phyloP scores from a whole-genome alignment of 2,329 filamentous ascomycete species.

The Aspergillus hortae region DNA sequence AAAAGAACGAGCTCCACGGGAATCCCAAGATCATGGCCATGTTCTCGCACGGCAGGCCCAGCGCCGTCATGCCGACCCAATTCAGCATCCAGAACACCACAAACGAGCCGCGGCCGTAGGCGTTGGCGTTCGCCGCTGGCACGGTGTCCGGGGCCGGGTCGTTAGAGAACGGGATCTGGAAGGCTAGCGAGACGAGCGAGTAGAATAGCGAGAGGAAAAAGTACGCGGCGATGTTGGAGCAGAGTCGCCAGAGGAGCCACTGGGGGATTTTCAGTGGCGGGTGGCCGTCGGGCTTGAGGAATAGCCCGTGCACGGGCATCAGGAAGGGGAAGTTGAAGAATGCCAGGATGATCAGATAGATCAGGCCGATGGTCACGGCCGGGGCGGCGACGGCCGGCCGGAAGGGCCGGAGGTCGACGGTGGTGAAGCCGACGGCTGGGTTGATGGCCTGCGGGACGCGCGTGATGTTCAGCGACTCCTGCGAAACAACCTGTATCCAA shows the following conservation, averaged over 20 bases:
- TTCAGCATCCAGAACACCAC: slow-evolving; percentile 63
- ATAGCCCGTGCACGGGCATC: slow-evolving; percentile 60
- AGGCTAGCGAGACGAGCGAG: slow-evolving; percentile 61
- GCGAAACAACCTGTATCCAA: slow-evolving; percentile 35
- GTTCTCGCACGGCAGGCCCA: slow-evolving; percentile 64
- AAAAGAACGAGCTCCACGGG: slow-evolving; percentile 60
- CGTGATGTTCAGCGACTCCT: slow-evolving; percentile 41
- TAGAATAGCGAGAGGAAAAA: slow-evolving; percentile 61
- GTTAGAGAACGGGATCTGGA: slow-evolving; percentile 60
- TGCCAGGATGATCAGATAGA: slow-evolving; percentile 65
- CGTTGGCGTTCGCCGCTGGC: slow-evolving; percentile 47
- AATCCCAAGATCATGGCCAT: slow-evolving; percentile 60
- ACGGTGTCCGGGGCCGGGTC: slow-evolving; percentile 43
- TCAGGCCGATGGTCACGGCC: slow-evolving; percentile 59
- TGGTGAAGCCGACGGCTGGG: slow-evolving; percentile 55
- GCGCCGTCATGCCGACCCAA: slow-evolving; percentile 59
- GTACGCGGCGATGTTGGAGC: slow-evolving; percentile 56
- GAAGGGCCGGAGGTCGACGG: slow-evolving; percentile 59
- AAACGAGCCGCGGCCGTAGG: slow-evolving; percentile 58
- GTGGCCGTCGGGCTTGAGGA: slow-evolving; percentile 47
- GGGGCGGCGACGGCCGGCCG: slow-evolving; percentile 53
- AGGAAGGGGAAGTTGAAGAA: slow-evolving; percentile 67
- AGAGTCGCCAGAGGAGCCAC: slow-evolving; percentile 57
- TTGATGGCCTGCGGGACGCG: slow-evolving; percentile 52
- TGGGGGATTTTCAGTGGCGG: slow-evolving; percentile 58